Evolutionary conservation across 2,329 filamentous ascomycete genomes (phyloP), one percentile per base, ranked within the genome.

Genomic region (Fusarium ambrosium): DNA sequence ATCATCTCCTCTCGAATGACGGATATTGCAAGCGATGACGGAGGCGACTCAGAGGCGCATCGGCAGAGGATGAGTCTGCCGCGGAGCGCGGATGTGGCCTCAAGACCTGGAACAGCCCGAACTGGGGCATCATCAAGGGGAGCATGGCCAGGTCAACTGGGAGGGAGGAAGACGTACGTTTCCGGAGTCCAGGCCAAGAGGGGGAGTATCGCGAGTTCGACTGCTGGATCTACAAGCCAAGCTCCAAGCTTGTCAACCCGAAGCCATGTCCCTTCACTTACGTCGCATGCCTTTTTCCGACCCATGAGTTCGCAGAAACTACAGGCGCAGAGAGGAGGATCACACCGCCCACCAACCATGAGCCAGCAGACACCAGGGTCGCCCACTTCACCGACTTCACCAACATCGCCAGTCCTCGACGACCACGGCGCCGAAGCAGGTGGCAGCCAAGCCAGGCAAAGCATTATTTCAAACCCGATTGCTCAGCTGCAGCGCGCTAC

Each of bases 281-380:
- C 95, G 4, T 95, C 95, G 18, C 93, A 96, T 80, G 96, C 94
- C 64, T 98, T 99, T 85, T 98, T 97, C 81, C 93, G 93, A 24
- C 97, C 97, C 43, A 97, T 99, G 95, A 98, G 95, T 85, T 97
- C 96, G 27, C 95, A 98, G 82, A 93, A 95, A 81, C 87, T 98
- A 61, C 96, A 98, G 84, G 95, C 95, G 64, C 97, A 98, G 84
- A 89, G 96, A 82, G 92, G 80, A 73, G 90, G 92, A 73, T 88
- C 83, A 10, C 80, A 85, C 41, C 85, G 88, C 24, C 85, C 87
- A 7, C 76, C 82, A 16, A 86, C 84, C 24, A 81, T 84, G 76
- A 82, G 80, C 65, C 85, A 86, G 53, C 77, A 79, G 58, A 73
- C 77, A 24, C 79, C 72, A 36, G 68, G 62, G 14, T 74, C 65